Evolutionary conservation across 2,329 filamentous ascomycete genomes (phyloP), one percentile per base, ranked within the genome.

Genomic region (Diplocarpon rosae): DNA sequence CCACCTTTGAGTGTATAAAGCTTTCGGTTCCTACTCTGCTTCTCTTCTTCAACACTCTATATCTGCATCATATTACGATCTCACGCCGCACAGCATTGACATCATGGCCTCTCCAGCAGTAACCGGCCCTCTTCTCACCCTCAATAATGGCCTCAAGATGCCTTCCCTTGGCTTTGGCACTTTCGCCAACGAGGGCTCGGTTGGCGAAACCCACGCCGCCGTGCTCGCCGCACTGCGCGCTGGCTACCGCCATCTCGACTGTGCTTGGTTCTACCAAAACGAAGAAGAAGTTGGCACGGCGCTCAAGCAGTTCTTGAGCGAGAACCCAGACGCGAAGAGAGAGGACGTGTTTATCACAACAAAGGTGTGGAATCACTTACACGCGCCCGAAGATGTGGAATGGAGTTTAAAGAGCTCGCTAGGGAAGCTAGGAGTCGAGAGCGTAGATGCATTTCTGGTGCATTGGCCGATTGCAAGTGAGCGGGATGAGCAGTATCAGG

Each of bases 281-380:
- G 87, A 94, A 65, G 74, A 80, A 34, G 85, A 90, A 63, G 86
- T 93, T 12, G 87, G 87, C 50, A 69, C 80, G 59, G 87, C 83
- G 11, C 73, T 93, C 45, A 75, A 77, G 59, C 80, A 85, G 45
- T 85, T 83, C 24, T 78, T 92, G 51, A 70, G 69, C 28, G 34
- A 37, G 27, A 58, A 59, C 46, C 67, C 76, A 5, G 83, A 83
- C 15, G 70, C 75, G 49, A 84, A 81, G 72, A 76, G 86, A 49
- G 76, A 83, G 62, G 84, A 93, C 46, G 66, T 93, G 50, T 93
- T 92, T 66, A 76, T 93, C 47, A 84, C 85, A 43, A 86, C 80
- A 58, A 93, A 94, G 72, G 74, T 89, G 31, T 93, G 86, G 85
- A 80, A 80, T 59, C 85, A 83, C 42, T 86, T 84, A 66, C 81